phyloP scores from a whole-genome alignment of 2,329 filamentous ascomycete genomes.

The Alternaria novae-zelandiae region DNA sequence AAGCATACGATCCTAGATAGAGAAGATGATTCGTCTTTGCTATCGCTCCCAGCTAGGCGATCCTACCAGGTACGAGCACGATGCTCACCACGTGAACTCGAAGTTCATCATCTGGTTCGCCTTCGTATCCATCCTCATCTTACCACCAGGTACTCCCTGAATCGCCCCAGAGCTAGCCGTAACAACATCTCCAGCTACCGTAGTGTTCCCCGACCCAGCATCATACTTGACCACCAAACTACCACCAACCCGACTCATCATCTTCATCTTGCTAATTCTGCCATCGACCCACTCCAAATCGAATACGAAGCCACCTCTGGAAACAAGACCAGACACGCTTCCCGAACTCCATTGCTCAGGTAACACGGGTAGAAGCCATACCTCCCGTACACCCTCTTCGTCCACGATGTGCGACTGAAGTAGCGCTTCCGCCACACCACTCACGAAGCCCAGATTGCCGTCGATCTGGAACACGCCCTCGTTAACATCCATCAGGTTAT shows the following conservation, averaged over 20 bases:
- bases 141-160: background rate
- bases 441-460: conserved; percentile 58
- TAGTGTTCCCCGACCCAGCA: background rate
- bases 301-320: conserved; percentile 24
- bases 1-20: background rate
- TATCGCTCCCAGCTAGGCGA: background rate
- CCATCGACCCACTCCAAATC: conserved; percentile 23
- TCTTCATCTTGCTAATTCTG: conserved; percentile 24
- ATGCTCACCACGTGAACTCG: background rate
- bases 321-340: conserved; percentile 19
- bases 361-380: conserved; percentile 14
- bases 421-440: conserved; percentile 56
- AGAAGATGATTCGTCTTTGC: background rate
- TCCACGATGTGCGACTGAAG: conserved; percentile 43
- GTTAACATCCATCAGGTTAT: conserved; percentile 15
- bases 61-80: conserved; percentile 8
- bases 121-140: background rate
- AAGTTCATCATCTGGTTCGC: background rate
- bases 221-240: conserved; percentile 2
- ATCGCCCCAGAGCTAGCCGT: background rate
- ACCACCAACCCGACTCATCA: conserved; percentile 12
- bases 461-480: conserved; percentile 36
- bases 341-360: conserved; percentile 18
- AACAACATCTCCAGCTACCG: background rate
- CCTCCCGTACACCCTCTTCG: conserved; percentile 4